Base-by-base conservation (phyloP, 78 protist genomes). In the Bigelowiella natans region DNA sequence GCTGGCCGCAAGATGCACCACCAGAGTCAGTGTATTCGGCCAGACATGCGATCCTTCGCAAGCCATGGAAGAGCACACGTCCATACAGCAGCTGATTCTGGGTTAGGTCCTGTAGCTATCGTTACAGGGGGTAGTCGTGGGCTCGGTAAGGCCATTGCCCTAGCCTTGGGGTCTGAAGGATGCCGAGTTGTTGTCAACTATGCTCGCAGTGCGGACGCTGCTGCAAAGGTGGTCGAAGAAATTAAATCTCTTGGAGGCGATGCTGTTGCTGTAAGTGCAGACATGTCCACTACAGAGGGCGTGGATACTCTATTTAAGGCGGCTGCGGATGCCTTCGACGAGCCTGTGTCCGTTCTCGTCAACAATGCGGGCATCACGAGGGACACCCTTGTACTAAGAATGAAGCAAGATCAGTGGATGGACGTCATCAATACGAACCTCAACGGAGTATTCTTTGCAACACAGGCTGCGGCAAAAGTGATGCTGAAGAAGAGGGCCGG, bases 161-260 rank as follows among this genome's bases (percentile, higher is more conserved):
- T 84, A 18, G 64, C 0, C 39, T 39, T 90, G 0, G 91, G 82
- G 38, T 0, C 1, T 3, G 91, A 1, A 29, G 64, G 64, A 0
- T 89, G 91, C 63, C 40, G 63, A 3, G 91, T 89, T 2, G 91
- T 89, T 2, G 91, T 89, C 37, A 89, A 89, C 87, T 82, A 63
- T 7, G 36, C 87, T 1, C 0, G n/a, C 2, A 63, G 86, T 30
- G 85, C 84, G 2, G 86, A 1, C 29, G 85, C 86, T 3, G 91
- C 91, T 1, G 39, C 36, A 1, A 30, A 0, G 38, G 91, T 88
- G 2, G 91, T 88, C 0, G 86, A 37, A 31, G 30, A 36, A 31
- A 64, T 88, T 40, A 64, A 36, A 39, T 36, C 26, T 0, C 0
- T 34, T 2, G 90, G 90, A 0, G 90, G 90, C 0, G 90, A 88